These are phyloP conservation scores for Salix dunnii DNA, from an alignment of 345 rosid genomes.

Conservation along the genomic window DNA sequence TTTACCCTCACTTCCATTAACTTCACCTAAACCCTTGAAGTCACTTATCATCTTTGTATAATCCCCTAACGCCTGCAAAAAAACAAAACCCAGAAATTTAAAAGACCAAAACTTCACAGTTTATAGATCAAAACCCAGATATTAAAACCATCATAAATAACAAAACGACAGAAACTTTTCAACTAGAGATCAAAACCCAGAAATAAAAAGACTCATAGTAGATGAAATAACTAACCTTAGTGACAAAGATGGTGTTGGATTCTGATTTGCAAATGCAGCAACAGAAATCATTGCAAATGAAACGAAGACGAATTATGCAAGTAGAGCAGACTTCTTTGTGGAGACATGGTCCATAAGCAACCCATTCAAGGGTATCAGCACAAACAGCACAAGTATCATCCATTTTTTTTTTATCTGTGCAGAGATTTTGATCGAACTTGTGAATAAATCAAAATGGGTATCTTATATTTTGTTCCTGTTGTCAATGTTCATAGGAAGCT, in stretches of 20 bases:
- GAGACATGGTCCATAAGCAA: slow-evolving; percentile 24
- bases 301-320: slow-evolving; percentile 26
- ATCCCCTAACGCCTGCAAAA: slow-evolving; percentile 24
- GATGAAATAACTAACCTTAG: slow-evolving; percentile 9
- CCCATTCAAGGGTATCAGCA: slow-evolving; percentile 28
- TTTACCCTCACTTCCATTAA: slow-evolving; percentile 18
- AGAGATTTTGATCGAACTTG: not conserved
- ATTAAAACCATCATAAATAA: not conserved
- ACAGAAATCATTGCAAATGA: slow-evolving; percentile 23
- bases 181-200: not conserved
- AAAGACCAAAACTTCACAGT: not conserved
- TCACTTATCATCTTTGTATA: slow-evolving; percentile 25
- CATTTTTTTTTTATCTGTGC: not conserved
- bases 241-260: slow-evolving; percentile 20
- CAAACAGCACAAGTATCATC: slow-evolving; percentile 29
- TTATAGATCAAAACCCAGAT: not conserved
- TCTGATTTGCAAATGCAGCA: slow-evolving; percentile 32
- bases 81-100: not conserved
- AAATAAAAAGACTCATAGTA: not conserved
- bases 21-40: slow-evolving; percentile 7
- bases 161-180: not conserved
- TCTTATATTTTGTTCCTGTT: not conserved
- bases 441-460: not conserved
- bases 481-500: not conserved
- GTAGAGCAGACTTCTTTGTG: slow-evolving; percentile 32